phyloP scores from a whole-genome alignment of 352 stramenopile genomes.

The Globisporangium echinulatum region DNA sequence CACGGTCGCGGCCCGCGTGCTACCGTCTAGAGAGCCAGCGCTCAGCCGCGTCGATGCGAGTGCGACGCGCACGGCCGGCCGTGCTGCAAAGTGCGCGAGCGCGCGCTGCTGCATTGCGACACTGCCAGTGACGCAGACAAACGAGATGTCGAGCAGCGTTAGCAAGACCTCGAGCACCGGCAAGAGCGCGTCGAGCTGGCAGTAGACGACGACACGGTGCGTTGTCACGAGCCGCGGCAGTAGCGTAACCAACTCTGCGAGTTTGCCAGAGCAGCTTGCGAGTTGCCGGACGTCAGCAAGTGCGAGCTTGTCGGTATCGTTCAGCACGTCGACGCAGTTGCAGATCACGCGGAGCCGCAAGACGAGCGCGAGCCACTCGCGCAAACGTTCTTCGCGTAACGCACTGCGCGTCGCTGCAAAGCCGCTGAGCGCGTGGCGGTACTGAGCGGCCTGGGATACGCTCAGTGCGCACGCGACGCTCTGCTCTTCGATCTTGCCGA shows the following conservation, averaged over 20 bases:
- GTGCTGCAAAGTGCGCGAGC: slow-evolving; percentile 67
- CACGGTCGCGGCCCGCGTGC: slow-evolving; percentile 42
- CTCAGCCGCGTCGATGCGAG: slow-evolving; percentile 63
- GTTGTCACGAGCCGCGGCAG: slow-evolving; percentile 39
- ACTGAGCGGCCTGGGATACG: slow-evolving; percentile 54
- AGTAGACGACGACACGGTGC: slow-evolving; percentile 74
- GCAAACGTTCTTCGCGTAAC: slow-evolving; percentile 40
- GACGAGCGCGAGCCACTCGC: slow-evolving; percentile 58
- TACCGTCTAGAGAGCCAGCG: slow-evolving; percentile 12
- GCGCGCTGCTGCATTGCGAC: slow-evolving; percentile 44
- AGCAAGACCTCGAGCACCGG: slow-evolving; percentile 69
- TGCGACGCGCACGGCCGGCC: slow-evolving; percentile 51
- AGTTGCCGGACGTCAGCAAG: slow-evolving; percentile 62
- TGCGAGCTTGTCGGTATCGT: slow-evolving; percentile 69
- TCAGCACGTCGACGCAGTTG: slow-evolving; percentile 76
- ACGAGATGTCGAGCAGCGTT: slow-evolving; percentile 50
- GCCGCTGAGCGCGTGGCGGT: slow-evolving; percentile 46
- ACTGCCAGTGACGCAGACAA: slow-evolving; percentile 57
- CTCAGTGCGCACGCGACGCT: slow-evolving; percentile 57
- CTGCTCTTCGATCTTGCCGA: slow-evolving; percentile 80
- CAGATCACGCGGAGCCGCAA: slow-evolving; percentile 64
- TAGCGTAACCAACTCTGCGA: slow-evolving; percentile 46
- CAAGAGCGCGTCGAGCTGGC: slow-evolving; percentile 67
- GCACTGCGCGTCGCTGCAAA: slow-evolving; percentile 36
- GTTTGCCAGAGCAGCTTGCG: slow-evolving; percentile 52